Conservation (phyloP, 176 grass and related monocot genomes). For the Sorghum bicolor region DNA sequence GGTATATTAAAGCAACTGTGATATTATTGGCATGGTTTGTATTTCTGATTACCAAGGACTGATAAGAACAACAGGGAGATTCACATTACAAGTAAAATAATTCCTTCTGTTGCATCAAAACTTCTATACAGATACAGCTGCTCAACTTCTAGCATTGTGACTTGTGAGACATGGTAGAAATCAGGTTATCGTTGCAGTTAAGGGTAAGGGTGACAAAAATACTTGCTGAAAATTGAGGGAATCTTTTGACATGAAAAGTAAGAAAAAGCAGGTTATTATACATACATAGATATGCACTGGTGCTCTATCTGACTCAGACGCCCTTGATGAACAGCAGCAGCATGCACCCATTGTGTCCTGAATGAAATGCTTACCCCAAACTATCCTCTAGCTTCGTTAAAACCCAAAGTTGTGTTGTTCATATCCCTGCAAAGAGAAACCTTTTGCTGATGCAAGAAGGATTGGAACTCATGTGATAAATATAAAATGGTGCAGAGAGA, state of each 20-base stretch:
- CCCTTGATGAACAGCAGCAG: conserved; percentile 62
- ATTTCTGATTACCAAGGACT: not conserved
- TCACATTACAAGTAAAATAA: not conserved
- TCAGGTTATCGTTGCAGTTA: not conserved
- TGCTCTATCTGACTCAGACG: conserved; percentile 45
- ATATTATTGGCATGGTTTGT: not conserved
- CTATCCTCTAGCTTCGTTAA: conserved; percentile 23
- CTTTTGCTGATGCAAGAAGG: not conserved
- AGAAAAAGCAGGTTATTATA: not conserved
- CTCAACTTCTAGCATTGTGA: not conserved
- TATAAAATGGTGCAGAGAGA: not conserved
- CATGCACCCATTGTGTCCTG: conserved; percentile 69
- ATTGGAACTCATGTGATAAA: not conserved
- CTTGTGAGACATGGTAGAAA: not conserved
- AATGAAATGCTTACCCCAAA: conserved; percentile 29
- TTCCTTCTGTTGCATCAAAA: not conserved
- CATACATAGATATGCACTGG: conserved; percentile 61
- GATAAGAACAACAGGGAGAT: not conserved
- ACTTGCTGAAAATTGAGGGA: not conserved
- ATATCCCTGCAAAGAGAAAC: conserved; percentile 35
- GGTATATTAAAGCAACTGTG: not conserved
- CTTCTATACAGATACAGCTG: not conserved
- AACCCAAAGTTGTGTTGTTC: conserved; percentile 10
- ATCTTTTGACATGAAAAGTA: not conserved
- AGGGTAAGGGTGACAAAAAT: not conserved